Evolutionary conservation across 371 early-diverging fungal genomes (phyloP).

Genomic region (Mucor circinelloides): DNA sequence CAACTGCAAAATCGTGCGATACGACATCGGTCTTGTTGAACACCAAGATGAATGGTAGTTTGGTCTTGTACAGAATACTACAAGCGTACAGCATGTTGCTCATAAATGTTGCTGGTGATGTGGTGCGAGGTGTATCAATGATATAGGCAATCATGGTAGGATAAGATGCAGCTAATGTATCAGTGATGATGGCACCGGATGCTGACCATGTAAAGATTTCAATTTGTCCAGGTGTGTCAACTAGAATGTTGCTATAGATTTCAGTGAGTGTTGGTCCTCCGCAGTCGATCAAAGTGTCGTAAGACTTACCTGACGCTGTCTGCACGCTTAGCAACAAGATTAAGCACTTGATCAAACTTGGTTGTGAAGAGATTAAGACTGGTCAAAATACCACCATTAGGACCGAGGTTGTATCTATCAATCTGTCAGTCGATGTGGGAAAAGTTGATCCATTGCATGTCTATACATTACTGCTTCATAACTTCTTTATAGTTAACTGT

Average conservation of each 20-base stretch:
- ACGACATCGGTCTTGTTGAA: conserved; percentile 99
- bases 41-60: conserved; percentile 91
- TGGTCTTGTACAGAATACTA: conserved; percentile 94
- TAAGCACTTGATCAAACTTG: conserved; percentile 95
- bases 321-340: conserved; percentile 82
- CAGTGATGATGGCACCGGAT: conserved; percentile 97
- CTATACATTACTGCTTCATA: conserved; percentile 87
- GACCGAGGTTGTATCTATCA: conserved; percentile 91
- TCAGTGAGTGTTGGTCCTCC: background rate
- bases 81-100: conserved; percentile 99
- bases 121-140: conserved; percentile 96
- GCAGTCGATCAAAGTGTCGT: no score
- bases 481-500: conserved; percentile 98
- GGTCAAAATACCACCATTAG: conserved; percentile 99
- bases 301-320: conserved; percentile 63
- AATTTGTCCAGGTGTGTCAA: conserved; percentile 99
- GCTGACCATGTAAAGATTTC: conserved; percentile 99
- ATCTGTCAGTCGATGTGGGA: background rate
- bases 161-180: conserved; percentile 89
- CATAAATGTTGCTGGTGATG: conserved; percentile 97
- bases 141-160: conserved; percentile 96
- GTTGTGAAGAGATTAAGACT: conserved; percentile 97
- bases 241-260: conserved; percentile 70
- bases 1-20: conserved; percentile 83
- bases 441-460: background rate